Conservation (phyloP, 176 grass and related monocot genomes). For the Cenchrus purpureus region DNA sequence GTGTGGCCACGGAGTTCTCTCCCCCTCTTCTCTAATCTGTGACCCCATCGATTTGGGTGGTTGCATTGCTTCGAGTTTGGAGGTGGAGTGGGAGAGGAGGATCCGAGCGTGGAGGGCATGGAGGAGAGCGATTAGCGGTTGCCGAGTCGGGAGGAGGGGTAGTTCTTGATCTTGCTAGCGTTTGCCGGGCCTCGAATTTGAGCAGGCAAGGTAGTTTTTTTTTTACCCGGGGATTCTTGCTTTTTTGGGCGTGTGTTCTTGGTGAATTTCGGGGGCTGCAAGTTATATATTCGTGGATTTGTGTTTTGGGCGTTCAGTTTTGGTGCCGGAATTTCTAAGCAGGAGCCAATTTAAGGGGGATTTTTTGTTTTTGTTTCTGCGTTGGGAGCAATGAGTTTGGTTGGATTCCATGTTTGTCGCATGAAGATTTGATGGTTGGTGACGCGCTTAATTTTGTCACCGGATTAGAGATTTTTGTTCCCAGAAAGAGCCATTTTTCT, state of each 20-base stretch:
- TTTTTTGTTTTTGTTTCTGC: not conserved
- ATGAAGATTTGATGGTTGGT: not conserved
- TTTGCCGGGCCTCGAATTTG: constrained; percentile 27
- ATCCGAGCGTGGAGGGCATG: constrained; percentile 4
- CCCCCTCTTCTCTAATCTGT: not conserved
- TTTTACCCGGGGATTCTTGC: not conserved
- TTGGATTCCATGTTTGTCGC: constrained; percentile 13
- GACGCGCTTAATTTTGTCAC: not conserved
- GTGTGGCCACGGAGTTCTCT: not conserved
- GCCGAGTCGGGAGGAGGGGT: not conserved
- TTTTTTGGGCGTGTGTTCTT: not conserved
- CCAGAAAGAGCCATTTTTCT: constrained; percentile 2
- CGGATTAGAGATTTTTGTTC: not conserved
- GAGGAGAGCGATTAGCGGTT: constrained; percentile 36
- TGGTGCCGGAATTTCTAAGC: not conserved
- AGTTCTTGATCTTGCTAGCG: constrained; percentile 1
- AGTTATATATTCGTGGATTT: not conserved
- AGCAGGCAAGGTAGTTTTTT: constrained; percentile 6
- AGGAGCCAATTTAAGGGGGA: not conserved
- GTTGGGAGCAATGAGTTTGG: constrained; percentile 1
- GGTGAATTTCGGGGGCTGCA: not conserved
- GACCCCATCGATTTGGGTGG: not conserved
- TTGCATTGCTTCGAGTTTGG: constrained; percentile 13
- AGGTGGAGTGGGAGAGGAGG: not conserved
- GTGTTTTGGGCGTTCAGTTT: not conserved